Evolutionary conservation across 176 grass and related monocot genomes (phyloP), one percentile per base, ranked within the genome.

Genomic region (Oryza brachyantha): DNA sequence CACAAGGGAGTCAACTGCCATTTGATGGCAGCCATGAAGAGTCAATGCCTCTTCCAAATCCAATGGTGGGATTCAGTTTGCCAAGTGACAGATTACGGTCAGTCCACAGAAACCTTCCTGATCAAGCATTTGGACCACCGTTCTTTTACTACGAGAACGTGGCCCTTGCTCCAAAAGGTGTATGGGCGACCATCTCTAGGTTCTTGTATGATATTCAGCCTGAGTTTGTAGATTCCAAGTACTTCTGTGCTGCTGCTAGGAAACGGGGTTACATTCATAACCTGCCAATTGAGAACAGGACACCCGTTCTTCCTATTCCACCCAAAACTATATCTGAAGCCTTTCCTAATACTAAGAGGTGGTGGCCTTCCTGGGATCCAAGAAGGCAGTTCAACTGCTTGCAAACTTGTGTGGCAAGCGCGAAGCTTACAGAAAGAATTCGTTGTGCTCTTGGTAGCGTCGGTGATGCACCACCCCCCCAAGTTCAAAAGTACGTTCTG

Each of bases 81-180:
- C 92, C 95, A 32, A 73, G 27, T 67, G 80, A 86, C 22, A 77
- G 81, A 43, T 5, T 42, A 36, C 41, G 52, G 11, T 40, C 66
- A 19, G 19, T 74, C 7, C 14, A 37, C 0, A 92, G 96, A 77
- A 63, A 24, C 2, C 62, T 95, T 19, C 88, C 86, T n/a, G 46
- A 75, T 16, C 46, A 78, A 26, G 92, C 88, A 62, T 46, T 61
- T n/a, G 96, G 96, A 2, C 90, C 90, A 38, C 96, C 96, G 0
- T 99, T 79, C 48, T 99, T 99, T 64, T 99, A 89, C 13, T 95
- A 93, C 65, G 92, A 95, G 67, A 99, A 95, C 45, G 92, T 95
- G 13, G 88, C 95, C 3, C 75, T 91, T 36, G 79, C 96, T 52
- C 92, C 96, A 61, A 94, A 83, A 70, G 89, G 92, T 17, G 64